A percentile compares a stretch with the other conserved stretches of the same genome.
Evolutionary conservation across 1,284 basidiomycete genomes (phyloP).

Genomic region (Pisolithus thermaeus): DNA sequence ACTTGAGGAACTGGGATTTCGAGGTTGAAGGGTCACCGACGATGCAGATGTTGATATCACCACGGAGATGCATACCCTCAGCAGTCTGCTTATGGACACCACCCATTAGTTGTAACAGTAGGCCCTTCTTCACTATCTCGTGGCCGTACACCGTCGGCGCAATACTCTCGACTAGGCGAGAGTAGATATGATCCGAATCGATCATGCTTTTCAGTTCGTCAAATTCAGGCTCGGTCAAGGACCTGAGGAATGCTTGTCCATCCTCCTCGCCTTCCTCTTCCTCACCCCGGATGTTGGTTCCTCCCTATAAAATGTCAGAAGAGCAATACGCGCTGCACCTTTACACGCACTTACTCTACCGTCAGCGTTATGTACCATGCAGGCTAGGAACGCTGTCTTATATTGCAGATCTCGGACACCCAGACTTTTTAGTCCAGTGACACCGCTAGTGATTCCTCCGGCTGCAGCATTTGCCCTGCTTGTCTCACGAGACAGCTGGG

Average conservation of each 20-base stretch:
- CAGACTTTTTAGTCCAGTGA: slow-evolving; percentile 90
- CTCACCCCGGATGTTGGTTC: slow-evolving; percentile 84
- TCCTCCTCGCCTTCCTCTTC: slow-evolving; percentile 75
- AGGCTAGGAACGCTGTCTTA: slow-evolving; percentile 97
- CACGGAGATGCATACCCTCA: slow-evolving; percentile 96
- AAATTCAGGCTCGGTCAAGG: slow-evolving; percentile 90
- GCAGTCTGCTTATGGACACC: slow-evolving; percentile 96
- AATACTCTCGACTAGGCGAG: slow-evolving; percentile 88
- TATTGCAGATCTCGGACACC: slow-evolving; percentile 96
- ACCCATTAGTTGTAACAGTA: slow-evolving; percentile 98
- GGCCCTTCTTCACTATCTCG: slow-evolving; percentile 97
- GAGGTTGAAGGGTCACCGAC: slow-evolving; percentile 96
- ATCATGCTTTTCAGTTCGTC: slow-evolving; percentile 96
- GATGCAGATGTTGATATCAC: slow-evolving; percentile 98
- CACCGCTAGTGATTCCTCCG: slow-evolving; percentile 77
- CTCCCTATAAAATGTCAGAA: slow-evolving; percentile 41
- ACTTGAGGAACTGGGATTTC: slow-evolving; percentile 99
- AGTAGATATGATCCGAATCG: slow-evolving; percentile 89
- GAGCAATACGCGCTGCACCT: slow-evolving; percentile 4
- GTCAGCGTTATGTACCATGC: slow-evolving; percentile 93
- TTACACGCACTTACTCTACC: slow-evolving; percentile 55
- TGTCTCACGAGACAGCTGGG: slow-evolving; percentile 87
- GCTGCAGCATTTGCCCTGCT: slow-evolving; percentile 53
- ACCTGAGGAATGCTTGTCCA: slow-evolving; percentile 76
- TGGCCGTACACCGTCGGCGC: slow-evolving; percentile 98